Evolutionary conservation across 1,284 basidiomycete species (phyloP).

Genomic region (Blastosporella zonata): DNA sequence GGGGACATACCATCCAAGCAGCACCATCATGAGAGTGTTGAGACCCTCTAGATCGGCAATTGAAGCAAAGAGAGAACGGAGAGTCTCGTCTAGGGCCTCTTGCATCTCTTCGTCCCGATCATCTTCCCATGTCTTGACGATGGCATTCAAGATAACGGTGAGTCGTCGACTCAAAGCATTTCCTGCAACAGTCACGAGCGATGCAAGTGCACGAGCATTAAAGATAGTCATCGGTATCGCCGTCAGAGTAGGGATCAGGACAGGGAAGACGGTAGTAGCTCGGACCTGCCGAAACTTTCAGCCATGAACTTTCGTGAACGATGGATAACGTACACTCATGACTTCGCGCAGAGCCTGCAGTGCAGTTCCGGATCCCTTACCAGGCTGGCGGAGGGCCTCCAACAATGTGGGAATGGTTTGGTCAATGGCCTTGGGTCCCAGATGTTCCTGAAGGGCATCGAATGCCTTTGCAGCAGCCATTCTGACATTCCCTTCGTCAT

Average conservation of each 20-base stretch:
- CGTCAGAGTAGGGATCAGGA: conserved; percentile 93
- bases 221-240: conserved; percentile 90
- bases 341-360: conserved; percentile 92
- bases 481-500: conserved; percentile 85
- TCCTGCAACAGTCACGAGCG: conserved; percentile 92
- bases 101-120: conserved; percentile 68
- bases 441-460: conserved; percentile 87
- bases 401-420: conserved; percentile 95
- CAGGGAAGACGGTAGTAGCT: conserved; percentile 93
- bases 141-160: conserved; percentile 70
- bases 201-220: conserved; percentile 91
- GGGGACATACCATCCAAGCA: conserved; percentile 79
- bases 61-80: conserved; percentile 71
- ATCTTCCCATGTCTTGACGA: conserved; percentile 71
- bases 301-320: not conserved
- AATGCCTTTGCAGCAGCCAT: conserved; percentile 92
- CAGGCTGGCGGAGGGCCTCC: conserved; percentile 89
- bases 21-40: conserved; percentile 82
- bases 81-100: conserved; percentile 74
- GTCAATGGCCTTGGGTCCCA: conserved; percentile 92
- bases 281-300: conserved; percentile 59
- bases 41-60: conserved; percentile 84
- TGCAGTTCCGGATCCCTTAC: conserved; percentile 92
- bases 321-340: conserved; percentile 64
- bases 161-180: conserved; percentile 83